Evolutionary conservation across 352 stramenopile genomes (phyloP), one percentile per base, ranked within the genome.

Genomic region (Pythium rishiriense): DNA sequence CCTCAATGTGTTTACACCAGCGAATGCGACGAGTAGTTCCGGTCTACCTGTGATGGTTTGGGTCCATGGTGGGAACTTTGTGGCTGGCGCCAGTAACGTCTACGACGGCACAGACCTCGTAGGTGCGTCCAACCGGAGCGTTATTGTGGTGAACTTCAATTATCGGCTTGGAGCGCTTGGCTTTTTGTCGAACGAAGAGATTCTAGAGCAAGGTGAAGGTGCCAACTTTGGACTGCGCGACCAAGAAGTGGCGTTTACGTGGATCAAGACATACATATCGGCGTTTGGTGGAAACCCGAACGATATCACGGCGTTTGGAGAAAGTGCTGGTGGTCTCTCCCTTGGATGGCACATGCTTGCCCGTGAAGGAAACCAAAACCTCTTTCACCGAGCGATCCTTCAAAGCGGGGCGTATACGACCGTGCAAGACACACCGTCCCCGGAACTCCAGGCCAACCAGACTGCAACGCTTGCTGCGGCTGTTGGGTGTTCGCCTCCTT

Each of bases 11-110:
- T 76, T 64, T 57, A 58, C 66, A 1, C 72, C 72, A 9, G 69
- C 52, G 21, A 35, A 35, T 3, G 48, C 70, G 11, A 69, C 69
- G 1, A 39, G 29, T 8, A 64, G 33, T 10, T 64, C 65, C 25
- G 76, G 73, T 25, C 58, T 76, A 1, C 56, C 72, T 2, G 72
- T 79, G 6, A 33, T 79, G 28, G 66, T 79, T 14, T 79, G 63
- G 62, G 72, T 66, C 24, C 70, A 75, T 33, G 69, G 72, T 22
- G 72, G 72, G 17, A 53, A 45, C 22, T 75, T 75, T 29, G 60
- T 57, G 1, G 46, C 29, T 8, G 72, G 72, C 9, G 25, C 39
- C 2, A 28, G 54, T 29, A 62, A 62, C 25, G 26, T 12, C 14
- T 62, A 28, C 41, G 54, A 62, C 42, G 54, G 54, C 54, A 17